These are phyloP conservation scores for Coriaria nepalensis DNA, from an alignment of 306 rosid species.

Conservation along the genomic window DNA sequence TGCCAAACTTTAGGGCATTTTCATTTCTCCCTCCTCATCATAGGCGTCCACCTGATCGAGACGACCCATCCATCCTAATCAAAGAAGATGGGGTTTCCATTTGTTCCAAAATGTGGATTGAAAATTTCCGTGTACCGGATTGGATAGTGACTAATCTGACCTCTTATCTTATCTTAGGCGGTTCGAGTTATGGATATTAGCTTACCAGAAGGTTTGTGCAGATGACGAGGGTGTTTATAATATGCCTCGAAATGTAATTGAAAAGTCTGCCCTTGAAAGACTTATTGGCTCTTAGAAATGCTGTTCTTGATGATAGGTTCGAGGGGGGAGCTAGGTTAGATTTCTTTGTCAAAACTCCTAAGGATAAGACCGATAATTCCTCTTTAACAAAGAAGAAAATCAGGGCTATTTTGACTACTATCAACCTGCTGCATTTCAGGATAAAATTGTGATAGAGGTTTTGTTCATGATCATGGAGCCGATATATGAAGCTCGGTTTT, in stretches of 20 bases:
- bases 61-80: conserved; percentile 48
- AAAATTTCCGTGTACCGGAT: conserved; percentile 63
- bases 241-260: conserved; percentile 45
- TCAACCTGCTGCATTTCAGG: conserved; percentile 85
- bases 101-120: conserved; percentile 68
- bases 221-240: conserved; percentile 80
- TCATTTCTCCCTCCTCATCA: conserved; percentile 28
- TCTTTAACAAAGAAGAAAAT: conserved; percentile 72
- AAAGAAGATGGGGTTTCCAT: conserved; percentile 68
- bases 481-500: conserved; percentile 64
- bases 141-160: conserved; percentile 39
- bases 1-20: conserved; percentile 11
- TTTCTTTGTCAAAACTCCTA: conserved; percentile 52
- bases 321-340: conserved; percentile 78
- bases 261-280: conserved; percentile 50
- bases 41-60: conserved; percentile 35
- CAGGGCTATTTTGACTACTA: conserved; percentile 55
- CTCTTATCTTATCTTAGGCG: conserved; percentile 53
- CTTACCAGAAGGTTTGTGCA: conserved; percentile 73
- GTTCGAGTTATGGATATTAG: conserved; percentile 79
- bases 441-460: conserved; percentile 75
- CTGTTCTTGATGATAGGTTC: conserved; percentile 67
- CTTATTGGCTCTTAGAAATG: conserved; percentile 69
- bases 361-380: conserved; percentile 56
- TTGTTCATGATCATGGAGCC: conserved; percentile 73